These are phyloP conservation scores for Beauveria caledonica DNA, from an alignment of 2,329 filamentous ascomycete species.

Conservation along the genomic window DNA sequence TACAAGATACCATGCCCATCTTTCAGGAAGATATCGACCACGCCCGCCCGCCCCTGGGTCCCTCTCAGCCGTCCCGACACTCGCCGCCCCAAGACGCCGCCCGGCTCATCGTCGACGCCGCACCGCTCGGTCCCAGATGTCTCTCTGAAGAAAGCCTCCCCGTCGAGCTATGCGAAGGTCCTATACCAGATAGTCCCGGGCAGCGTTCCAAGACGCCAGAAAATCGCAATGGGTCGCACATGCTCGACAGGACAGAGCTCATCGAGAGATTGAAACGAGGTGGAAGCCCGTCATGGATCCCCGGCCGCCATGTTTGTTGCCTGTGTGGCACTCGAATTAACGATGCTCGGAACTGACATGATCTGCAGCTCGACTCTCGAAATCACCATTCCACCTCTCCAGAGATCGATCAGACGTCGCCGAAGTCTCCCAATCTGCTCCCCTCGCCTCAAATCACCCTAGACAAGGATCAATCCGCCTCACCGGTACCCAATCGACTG, in stretches of 20 bases:
- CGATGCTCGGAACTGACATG: conserved; percentile 8
- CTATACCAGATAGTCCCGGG: conserved; percentile 35
- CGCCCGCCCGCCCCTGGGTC: conserved; percentile 18
- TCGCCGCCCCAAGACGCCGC: conserved; percentile 11
- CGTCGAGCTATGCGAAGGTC: conserved; percentile 54
- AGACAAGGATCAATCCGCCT: conserved; percentile 28
- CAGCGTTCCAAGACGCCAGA: conserved; percentile 16
- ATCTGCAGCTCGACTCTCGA: conserved; percentile 30
- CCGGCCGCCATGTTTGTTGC: conserved; percentile 50
- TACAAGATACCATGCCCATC: conserved; percentile 43
- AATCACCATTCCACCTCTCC: conserved; percentile 18
- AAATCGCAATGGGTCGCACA: conserved; percentile 23
- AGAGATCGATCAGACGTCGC: conserved; percentile 22
- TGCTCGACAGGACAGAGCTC: conserved; percentile 62
- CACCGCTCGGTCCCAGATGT: conserved; percentile 17
- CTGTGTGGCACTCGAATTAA: too few relatives aligned
- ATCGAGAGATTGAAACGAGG: conserved; percentile 78
- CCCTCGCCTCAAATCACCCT: conserved; percentile 41
- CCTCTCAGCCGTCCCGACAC: conserved; percentile 17
- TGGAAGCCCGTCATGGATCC: conserved; percentile 67
- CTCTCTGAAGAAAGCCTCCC: conserved; percentile 53
- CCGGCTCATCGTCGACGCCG: neutral
- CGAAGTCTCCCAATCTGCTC: conserved; percentile 33
- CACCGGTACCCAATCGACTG: conserved; percentile 31
- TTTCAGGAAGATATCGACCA: conserved; percentile 44